Conservation (phyloP, 2,329 filamentous ascomycete genomes). For the Diaporthe citri region DNA sequence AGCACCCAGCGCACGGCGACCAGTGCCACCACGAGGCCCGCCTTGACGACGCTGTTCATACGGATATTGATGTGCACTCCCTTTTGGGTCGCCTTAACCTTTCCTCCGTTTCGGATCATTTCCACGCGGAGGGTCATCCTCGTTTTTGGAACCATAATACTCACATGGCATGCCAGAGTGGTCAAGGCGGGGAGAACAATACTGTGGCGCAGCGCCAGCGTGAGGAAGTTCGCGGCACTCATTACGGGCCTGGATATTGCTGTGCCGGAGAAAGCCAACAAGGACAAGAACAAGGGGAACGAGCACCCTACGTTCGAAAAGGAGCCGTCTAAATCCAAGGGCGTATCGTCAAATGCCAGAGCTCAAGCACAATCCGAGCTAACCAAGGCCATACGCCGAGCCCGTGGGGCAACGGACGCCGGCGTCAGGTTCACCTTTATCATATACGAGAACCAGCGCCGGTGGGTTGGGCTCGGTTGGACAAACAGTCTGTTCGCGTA, state of each 20-base stretch:
- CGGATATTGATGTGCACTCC: slow-evolving; percentile 90
- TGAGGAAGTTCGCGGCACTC: slow-evolving; percentile 77
- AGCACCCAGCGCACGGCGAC: slow-evolving; percentile 92
- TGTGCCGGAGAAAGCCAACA: slow-evolving; percentile 45
- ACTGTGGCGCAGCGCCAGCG: slow-evolving; percentile 86
- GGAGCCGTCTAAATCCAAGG: slow-evolving; percentile 56
- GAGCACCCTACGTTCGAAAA: slow-evolving; percentile 42
- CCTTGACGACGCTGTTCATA: slow-evolving; percentile 89
- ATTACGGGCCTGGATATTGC: slow-evolving; percentile 85
- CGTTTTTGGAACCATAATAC: slow-evolving; percentile 84
- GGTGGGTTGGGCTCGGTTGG: slow-evolving; percentile 97
- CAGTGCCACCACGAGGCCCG: slow-evolving; percentile 89
- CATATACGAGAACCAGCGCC: slow-evolving; percentile 94
- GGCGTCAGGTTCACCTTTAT: slow-evolving; percentile 97
- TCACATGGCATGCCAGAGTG: slow-evolving; percentile 93
- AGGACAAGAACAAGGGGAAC: slow-evolving; percentile 45
- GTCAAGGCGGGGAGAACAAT: slow-evolving; percentile 87
- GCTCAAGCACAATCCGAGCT: slow-evolving; percentile 60
- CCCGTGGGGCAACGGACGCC: slow-evolving; percentile 68
- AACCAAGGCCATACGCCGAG: slow-evolving; percentile 57
- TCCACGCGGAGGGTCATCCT: slow-evolving; percentile 88
- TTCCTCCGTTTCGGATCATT: slow-evolving; percentile 86
- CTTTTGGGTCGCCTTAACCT: slow-evolving; percentile 85
- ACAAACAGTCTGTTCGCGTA: slow-evolving; percentile 92
- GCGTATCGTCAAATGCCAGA: slow-evolving; percentile 45